Percentiles rank a stretch among this genome's conserved stretches.
Evolutionary conservation across 306 rosid species (phyloP).

Genomic region (Prunus fruticosa): DNA sequence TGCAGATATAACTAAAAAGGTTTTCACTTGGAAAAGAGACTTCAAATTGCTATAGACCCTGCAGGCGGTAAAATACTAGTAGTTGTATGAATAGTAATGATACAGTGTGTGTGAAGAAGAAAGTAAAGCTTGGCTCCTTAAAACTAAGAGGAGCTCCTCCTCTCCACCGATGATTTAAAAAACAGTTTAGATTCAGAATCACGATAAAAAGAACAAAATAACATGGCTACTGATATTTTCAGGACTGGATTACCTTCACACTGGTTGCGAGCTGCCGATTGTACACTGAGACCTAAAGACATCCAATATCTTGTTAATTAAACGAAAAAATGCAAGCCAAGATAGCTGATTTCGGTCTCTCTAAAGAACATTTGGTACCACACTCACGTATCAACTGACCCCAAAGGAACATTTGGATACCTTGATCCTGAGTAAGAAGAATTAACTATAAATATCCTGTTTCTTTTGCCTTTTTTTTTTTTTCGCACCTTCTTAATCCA

Average conservation of each 20-base stretch:
- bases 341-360: constrained; percentile 40
- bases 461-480: neutral
- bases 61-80: constrained; percentile 11
- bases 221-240: too few species aligned
- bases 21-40: neutral
- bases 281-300: constrained; percentile 18
- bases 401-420: constrained; percentile 12
- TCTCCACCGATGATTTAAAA: too few species aligned
- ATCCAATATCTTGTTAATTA: constrained; percentile 1
- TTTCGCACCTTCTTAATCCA: too few species aligned
- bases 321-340: constrained; percentile 24
- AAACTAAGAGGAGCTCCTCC: too few species aligned
- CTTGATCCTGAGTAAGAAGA: constrained; percentile 20
- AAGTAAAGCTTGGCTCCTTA: too few species aligned
- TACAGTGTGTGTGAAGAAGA: too few species aligned
- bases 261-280: constrained; percentile 46
- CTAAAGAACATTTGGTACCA: neutral
- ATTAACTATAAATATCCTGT: too few species aligned
- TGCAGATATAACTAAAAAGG: neutral
- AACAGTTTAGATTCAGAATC: too few species aligned
- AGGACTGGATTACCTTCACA: constrained; percentile 10
- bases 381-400: neutral
- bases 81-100: too few species aligned
- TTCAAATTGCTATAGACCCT: constrained; percentile 16
- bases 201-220: too few species aligned